Evolutionary conservation across 495 filamentous ascomycete genomes (phyloP), one percentile per base, ranked within the genome.

Genomic region (Podospora bellae-mahoneyi): DNA sequence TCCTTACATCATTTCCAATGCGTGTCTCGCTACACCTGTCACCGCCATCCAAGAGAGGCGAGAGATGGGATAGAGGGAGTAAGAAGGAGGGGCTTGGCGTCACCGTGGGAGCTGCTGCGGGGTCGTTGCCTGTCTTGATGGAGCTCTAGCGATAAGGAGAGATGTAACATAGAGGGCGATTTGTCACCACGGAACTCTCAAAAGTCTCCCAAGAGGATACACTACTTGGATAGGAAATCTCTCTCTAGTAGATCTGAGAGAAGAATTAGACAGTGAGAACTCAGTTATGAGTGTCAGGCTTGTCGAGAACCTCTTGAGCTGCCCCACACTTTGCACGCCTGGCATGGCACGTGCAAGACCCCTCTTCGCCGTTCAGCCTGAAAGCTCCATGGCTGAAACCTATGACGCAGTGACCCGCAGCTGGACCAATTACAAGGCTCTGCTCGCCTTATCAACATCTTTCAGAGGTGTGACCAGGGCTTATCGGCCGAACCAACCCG

Each of bases 391-490:
- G 59, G 23, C 23, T 28, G 59, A 61, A 16, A 61, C 28, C 61
- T 28, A 63, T 63, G 61, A 63, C 61, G 61, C 61, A 63, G 30
- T 28, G 32, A 48, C 7, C 32, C 6, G 39, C 39, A 6, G 15
- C 9, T 48, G 5, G 39, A 48, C 39, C 39, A 48, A 48, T 48
- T 48, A 48, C 39, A 48, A 13, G 9, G 9, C 39, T 48, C 39
- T 48, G 39, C 13, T 48, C 0, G 32, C 48, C 32, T n/a, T 23
- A 48, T 44, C 61, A 13, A 26, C n/a, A 39, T 15, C 32, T 18
- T 39, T 30, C 30, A 32, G 23, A 6, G 20, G 19, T 28, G 15
- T 48, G 39, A 16, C 39, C 39, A 48, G 39, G 39, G 39, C 39
- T 48, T 48, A 48, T 48, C 39, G 39, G 39, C 9, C 39, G 39